Base-by-base conservation (phyloP, 2,329 filamentous ascomycete genomes). In the Alternaria gansuensis region DNA sequence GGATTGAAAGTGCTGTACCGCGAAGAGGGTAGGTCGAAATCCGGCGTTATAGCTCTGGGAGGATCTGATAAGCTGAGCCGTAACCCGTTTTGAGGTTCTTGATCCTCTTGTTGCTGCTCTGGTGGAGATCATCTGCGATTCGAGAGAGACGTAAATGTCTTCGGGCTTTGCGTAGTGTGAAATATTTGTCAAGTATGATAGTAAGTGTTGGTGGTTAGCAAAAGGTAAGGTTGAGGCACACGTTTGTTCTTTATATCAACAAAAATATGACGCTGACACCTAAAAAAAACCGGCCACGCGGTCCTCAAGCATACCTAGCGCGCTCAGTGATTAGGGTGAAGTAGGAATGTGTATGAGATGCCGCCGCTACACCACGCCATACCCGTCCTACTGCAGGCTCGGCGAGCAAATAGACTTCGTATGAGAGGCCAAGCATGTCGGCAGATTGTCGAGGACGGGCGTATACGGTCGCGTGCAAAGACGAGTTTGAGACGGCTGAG, bases 41-140 rank as follows among this genome's bases (percentile, higher is more conserved):
- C 69, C 66, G 17, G 66, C 49, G 48, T 65, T 66, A 33, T 69
- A 69, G 63, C 72, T 69, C 71, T 77, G 75, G 69, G 79, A 64
- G 13, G 72, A 65, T 59, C 74, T 77, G 66, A 78, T 65, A 46
- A 80, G 48, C 36, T 78, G 75, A 55, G 75, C 65, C 51, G 77
- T 74, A 34, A 74, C 74, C 56, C 73, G 74, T 65, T 73, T 77
- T 26, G 78, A 72, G 50, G 75, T 68, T 29, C 75, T 54, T 43
- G 74, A 62, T 51, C 69, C 61, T 41, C 67, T 55, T 51, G 67
- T 62, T 52, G 68, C 60, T 57, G 57, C 54, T 61, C 62, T 67
- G 33, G 68, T 66, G 3, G 70, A 68, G 51, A 76, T 71, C 73
- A 77, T 77, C 43, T 57, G 46, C 64, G 59, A 45, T 54, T 49